Base-by-base conservation (phyloP, 441 rosid genomes). In the Erodium moschatum region DNA sequence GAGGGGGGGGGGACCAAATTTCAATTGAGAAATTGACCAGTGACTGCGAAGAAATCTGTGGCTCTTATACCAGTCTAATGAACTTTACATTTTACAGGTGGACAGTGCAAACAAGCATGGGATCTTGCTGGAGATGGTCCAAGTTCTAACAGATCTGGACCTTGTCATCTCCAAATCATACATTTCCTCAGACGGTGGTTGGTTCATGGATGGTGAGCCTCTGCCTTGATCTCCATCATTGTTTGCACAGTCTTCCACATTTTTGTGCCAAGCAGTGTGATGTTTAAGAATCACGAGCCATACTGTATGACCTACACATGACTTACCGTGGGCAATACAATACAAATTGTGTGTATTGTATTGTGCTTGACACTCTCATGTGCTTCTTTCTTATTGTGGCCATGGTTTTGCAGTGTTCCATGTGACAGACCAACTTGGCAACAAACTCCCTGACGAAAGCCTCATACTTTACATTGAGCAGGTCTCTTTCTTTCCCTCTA, bases 131-230 rank as follows among this genome's bases (percentile, higher is more conserved):
- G 97, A 89, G 74, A 89, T 93, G 96, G 98, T 93, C 72, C 98
- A 90, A 74, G 89, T 90, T 5, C 79, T 93, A 74, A 89, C 98
- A 63, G 98, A 93, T 78, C 95, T 93, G 10, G 97, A 93, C 77
- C 97, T 93, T 64, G 89, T 90, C 69, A 93, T 93, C 35, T 90
- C 96, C 70, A 93, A 89, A 77, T 87, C 95, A 65, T 93, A 93
- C 76, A 88, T 93, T 72, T 91, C 90, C 29, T 90, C 98, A 0
- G 97, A 93, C 77, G 98, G 98, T 29, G 91, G 83, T 69, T 93
- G 98, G 98, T 81, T 90, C 76, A 93, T 93, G 98, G 98, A 93
- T 69, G 95, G 98, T 93, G 67, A 72, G 89, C 81, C 35, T 19
- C 58, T 16, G 21, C 16, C 40, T 35, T 2, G 6, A 38, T 38